phyloP scores from a whole-genome alignment of 2,329 filamentous ascomycete species.

The Eutypa lata region DNA sequence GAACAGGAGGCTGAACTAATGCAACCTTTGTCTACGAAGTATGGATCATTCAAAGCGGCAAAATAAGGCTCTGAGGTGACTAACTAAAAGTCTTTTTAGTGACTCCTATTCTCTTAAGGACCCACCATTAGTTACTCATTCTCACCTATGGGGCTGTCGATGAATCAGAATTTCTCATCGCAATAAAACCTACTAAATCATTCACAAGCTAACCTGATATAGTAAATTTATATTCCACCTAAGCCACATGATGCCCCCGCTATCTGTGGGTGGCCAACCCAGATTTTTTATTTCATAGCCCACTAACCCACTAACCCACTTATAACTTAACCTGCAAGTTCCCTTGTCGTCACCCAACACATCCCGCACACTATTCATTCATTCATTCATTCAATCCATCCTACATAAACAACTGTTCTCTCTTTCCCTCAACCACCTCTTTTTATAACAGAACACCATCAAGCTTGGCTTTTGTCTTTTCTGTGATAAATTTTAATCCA shows the following conservation, averaged over 20 bases:
- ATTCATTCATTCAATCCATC: background rate
- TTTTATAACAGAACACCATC: background rate
- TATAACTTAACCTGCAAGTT: background rate
- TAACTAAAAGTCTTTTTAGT: no score
- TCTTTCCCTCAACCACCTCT: background rate
- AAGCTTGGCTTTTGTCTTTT: background rate
- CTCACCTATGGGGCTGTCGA: no score
- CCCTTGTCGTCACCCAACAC: no score
- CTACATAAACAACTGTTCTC: background rate
- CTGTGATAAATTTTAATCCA: background rate
- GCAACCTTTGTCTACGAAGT: no score
- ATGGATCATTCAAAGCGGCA: no score
- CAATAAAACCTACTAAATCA: background rate
- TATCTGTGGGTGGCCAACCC: no score
- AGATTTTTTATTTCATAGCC: background rate
- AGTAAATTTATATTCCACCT: background rate
- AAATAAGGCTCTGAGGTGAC: no score
- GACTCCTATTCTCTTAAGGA: no score
- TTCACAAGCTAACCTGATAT: background rate
- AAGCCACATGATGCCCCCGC: background rate
- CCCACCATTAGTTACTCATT: no score
- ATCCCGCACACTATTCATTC: no score
- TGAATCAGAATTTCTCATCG: no score
- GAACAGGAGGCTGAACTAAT: no score
- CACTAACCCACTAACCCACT: background rate